These are phyloP conservation scores for Takashimella koratensis DNA, from an alignment of 1,284 basidiomycete genomes.

Conservation along the genomic window DNA sequence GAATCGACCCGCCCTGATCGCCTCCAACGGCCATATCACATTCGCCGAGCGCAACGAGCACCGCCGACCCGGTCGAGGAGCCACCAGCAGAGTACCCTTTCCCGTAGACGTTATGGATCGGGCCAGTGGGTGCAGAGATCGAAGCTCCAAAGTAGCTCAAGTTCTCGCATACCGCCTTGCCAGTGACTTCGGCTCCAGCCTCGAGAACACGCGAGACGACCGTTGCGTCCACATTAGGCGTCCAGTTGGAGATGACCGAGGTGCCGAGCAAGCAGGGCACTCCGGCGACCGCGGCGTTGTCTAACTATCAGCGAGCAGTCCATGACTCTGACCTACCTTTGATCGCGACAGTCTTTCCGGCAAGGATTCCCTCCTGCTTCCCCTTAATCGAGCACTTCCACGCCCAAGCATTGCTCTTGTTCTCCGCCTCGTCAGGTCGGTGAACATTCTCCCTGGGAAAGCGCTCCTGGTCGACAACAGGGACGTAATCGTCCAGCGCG, in stretches of 20 bases:
- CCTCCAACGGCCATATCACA: constrained; percentile 55
- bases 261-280: constrained; percentile 35
- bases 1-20: constrained; percentile 54
- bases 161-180: constrained; percentile 51
- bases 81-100: constrained; percentile 54
- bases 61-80: constrained; percentile 53
- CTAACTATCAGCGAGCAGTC: constrained; percentile 13
- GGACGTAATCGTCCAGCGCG: constrained; percentile 31
- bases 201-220: constrained; percentile 53
- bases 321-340: constrained; percentile 31
- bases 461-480: constrained; percentile 21
- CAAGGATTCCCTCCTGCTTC: constrained; percentile 11
- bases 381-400: constrained; percentile 18
- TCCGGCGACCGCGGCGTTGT: constrained; percentile 28
- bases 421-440: constrained; percentile 17
- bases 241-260: constrained; percentile 26
- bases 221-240: constrained; percentile 50
- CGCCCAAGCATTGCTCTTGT: constrained; percentile 30
- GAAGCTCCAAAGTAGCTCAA: constrained; percentile 23
- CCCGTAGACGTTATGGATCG: constrained; percentile 53
- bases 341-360: constrained; percentile 29
- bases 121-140: constrained; percentile 20
- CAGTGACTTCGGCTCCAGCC: constrained; percentile 50
- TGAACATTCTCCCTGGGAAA: constrained; percentile 24
- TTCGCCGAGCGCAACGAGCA: constrained; percentile 50